Evolutionary conservation across 192 early-diverging fungal genomes (phyloP), one percentile per base, ranked within the genome.

Genomic region (Podila horticola): DNA sequence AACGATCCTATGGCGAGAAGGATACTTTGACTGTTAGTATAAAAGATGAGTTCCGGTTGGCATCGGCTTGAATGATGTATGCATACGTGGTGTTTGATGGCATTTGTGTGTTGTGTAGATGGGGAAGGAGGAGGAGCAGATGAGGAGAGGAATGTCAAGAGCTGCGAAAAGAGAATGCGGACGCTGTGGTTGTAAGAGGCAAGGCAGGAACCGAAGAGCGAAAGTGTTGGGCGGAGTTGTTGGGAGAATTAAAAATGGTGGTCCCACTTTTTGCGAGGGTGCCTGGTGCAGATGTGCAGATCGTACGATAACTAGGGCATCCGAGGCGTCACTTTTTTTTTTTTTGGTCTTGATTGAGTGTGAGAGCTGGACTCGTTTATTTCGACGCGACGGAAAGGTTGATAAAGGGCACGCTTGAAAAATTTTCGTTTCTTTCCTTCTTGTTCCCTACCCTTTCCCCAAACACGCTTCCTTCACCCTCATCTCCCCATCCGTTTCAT

Each of bases 1-100:
- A 9, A 93, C 92, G 41, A 93, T 79, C 6, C 85, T 89, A 75
- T 57, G 22, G 1, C 19, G 12, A 22, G 60, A 49, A 45, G 41
- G 12, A n/a, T n/a, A n/a, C n/a, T 17, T 45, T 1, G 41, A 15
- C 36, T 6, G 41, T 12, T 45, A 17, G 15, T 17, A 4, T 45
- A 4, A 45, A 45, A 36, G 41, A 45, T 45, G 41, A 45, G 41
- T 45, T 45, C 41, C 15, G 3, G 3, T 0, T 41, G 9, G 11
- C 7, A 41, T 41, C 9, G 38, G 2, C 11, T 34, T 41, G 12
- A 41, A 41, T 41, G 38, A 41, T 41, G 38, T 5, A 1, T 41
- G 41, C 58, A n/a, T 79, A 79, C 75, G 75, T 79, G 48, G 75
- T 66, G 45, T 71, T 66, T 38, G 62, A 34, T 34, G 64, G 8